Evolutionary conservation across 2,329 filamentous ascomycete species (phyloP).

Genomic region (Diplodia corticola): DNA sequence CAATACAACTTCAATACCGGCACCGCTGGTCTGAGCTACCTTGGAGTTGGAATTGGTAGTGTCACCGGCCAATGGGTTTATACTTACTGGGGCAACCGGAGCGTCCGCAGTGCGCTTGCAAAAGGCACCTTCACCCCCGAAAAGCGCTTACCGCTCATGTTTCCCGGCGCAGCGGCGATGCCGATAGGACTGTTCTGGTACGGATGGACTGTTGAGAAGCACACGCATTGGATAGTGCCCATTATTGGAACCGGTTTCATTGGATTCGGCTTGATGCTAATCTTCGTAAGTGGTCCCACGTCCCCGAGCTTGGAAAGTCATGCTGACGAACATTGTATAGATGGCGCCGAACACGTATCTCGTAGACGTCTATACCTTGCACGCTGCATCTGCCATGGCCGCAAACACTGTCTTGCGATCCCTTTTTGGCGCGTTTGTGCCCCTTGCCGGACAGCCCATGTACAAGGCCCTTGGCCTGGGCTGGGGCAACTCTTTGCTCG

Average conservation of each 20-base stretch:
- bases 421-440: conserved; percentile 42
- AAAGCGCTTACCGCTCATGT: conserved; percentile 39
- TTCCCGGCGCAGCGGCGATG: conserved; percentile 35
- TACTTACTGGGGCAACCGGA: conserved; percentile 36
- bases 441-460: conserved; percentile 42
- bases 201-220: conserved; percentile 38
- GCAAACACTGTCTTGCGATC: conserved; percentile 44
- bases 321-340: not conserved
- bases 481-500: conserved; percentile 42
- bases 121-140: conserved; percentile 39
- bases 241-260: conserved; percentile 37
- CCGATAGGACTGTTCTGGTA: conserved; percentile 42
- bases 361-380: conserved; percentile 44
- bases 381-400: conserved; percentile 46
- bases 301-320: conserved; percentile 23
- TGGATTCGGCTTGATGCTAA: conserved; percentile 39
- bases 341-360: conserved; percentile 45
- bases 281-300: conserved; percentile 33
- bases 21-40: conserved; percentile 43
- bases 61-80: conserved; percentile 39
- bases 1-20: conserved; percentile 45
- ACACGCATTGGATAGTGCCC: conserved; percentile 41
- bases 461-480: conserved; percentile 43
- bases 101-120: conserved; percentile 32
- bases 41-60: conserved; percentile 45